phyloP scores from a whole-genome alignment of 129 eudicot genomes.

The Ambrosia trifida region DNA sequence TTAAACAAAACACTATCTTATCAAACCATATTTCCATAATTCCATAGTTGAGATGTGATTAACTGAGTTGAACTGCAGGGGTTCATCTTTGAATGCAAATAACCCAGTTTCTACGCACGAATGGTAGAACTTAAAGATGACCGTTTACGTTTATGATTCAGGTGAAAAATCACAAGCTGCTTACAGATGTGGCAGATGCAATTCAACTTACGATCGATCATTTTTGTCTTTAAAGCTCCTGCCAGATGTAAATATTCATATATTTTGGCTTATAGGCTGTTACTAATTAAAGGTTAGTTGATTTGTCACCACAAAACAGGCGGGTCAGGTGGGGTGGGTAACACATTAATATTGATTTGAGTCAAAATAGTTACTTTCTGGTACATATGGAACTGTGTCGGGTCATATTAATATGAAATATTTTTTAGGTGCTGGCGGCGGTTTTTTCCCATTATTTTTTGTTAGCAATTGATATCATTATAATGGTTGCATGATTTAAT shows the following conservation, averaged over 20 bases:
- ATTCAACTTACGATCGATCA: conserved; percentile 92
- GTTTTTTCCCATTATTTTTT: not conserved
- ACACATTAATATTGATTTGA: not conserved
- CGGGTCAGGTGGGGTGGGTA: not conserved
- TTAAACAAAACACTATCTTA: too few species aligned
- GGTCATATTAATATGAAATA: not conserved
- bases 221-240: conserved; percentile 48
- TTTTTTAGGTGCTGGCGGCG: too few species aligned
- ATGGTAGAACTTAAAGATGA: not conserved
- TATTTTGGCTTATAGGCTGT: conserved; percentile 13
- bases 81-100: not conserved
- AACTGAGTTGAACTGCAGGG: not conserved
- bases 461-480: too few species aligned
- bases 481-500: not conserved
- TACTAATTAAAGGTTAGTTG: conserved; percentile 16
- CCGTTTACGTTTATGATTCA: conserved; percentile 24
- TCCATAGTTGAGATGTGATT: not conserved
- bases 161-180: conserved; percentile 72
- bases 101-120: not conserved
- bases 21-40: too few species aligned
- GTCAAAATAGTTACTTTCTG: not conserved
- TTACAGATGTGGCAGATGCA: conserved; percentile 84
- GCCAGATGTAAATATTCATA: conserved; percentile 22
- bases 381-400: not conserved
- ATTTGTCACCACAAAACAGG: not conserved